Percentiles rank a stretch among this genome's conserved stretches.
These are phyloP conservation scores for Marchantia polymorpha DNA, from an alignment of 225 moss, liverwort and hornwort genomes.

Conservation along the genomic window DNA sequence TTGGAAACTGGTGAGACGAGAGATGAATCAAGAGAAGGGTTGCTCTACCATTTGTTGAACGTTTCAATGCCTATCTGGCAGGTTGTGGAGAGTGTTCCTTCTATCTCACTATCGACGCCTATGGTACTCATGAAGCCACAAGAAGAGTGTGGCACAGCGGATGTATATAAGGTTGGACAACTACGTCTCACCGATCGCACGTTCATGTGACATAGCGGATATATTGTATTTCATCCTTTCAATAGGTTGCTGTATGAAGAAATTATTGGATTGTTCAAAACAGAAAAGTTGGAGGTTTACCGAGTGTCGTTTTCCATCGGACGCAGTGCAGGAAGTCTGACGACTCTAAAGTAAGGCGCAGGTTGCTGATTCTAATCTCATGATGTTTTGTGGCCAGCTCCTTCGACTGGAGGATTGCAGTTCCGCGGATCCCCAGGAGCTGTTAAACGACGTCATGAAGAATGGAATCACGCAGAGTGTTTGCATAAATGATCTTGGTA, in stretches of 20 bases:
- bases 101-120: conserved; percentile 63
- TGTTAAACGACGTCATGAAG: conserved; percentile 52
- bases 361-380: background rate
- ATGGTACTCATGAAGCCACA: conserved; percentile 87
- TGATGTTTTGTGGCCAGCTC: conserved; percentile 35
- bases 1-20: no score
- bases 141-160: conserved; percentile 83
- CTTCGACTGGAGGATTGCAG: conserved; percentile 61
- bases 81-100: conserved; percentile 74
- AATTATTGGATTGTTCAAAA: background rate
- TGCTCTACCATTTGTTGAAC: background rate
- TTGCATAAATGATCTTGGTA: conserved; percentile 85
- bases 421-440: conserved; percentile 58
- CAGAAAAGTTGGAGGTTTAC: background rate
- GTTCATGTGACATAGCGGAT: background rate
- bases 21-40: background rate
- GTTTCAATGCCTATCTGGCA: conserved; percentile 22
- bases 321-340: background rate
- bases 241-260: background rate
- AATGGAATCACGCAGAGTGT: conserved; percentile 69
- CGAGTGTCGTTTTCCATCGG: background rate
- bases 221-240: background rate
- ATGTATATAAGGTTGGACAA: conserved; percentile 66
- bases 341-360: background rate
- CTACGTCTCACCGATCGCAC: background rate